Conservation (phyloP, 1,284 basidiomycete genomes). For the Polyporus tsugae region DNA sequence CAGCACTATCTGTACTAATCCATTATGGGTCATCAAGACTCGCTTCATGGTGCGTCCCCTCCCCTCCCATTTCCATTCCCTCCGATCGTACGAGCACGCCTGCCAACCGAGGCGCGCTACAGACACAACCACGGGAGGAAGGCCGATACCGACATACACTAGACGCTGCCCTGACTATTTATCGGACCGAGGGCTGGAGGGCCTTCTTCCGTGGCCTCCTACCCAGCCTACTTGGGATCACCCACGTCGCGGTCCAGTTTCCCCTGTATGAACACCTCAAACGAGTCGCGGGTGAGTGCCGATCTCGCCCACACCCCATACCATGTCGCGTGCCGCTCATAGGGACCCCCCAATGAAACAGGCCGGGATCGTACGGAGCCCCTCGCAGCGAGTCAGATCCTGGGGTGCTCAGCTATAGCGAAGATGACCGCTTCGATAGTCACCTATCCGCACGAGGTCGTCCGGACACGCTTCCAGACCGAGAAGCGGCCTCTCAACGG, state of each 20-base stretch:
- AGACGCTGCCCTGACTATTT: slow-evolving; percentile 89
- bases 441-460: slow-evolving; percentile 96
- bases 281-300: slow-evolving; percentile 76
- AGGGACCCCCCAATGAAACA: slow-evolving; percentile 37
- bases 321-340: slow-evolving; percentile 1
- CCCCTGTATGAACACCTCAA: slow-evolving; percentile 96
- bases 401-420: slow-evolving; percentile 86
- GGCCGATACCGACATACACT: slow-evolving; percentile 85
- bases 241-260: slow-evolving; percentile 95
- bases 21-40: slow-evolving; percentile 97
- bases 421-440: slow-evolving; percentile 95
- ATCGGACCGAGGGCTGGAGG: slow-evolving; percentile 80
- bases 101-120: slow-evolving; percentile 17
- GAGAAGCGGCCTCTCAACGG: slow-evolving; percentile 62
- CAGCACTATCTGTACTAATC: slow-evolving; percentile 92
- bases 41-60: slow-evolving; percentile 86
- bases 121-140: slow-evolving; percentile 83
- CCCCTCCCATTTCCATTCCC: background rate
- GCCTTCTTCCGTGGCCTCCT: slow-evolving; percentile 94
- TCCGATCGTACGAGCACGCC: slow-evolving; percentile 1
- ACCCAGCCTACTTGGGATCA: slow-evolving; percentile 89
- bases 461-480: slow-evolving; percentile 92
- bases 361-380: slow-evolving; percentile 64
- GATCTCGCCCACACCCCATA: background rate
- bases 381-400: slow-evolving; percentile 74